Evolutionary conservation across 805 yeast genomes (phyloP), one percentile per base, ranked within the genome.

Genomic region (Wickerhamomyces tratensis): DNA sequence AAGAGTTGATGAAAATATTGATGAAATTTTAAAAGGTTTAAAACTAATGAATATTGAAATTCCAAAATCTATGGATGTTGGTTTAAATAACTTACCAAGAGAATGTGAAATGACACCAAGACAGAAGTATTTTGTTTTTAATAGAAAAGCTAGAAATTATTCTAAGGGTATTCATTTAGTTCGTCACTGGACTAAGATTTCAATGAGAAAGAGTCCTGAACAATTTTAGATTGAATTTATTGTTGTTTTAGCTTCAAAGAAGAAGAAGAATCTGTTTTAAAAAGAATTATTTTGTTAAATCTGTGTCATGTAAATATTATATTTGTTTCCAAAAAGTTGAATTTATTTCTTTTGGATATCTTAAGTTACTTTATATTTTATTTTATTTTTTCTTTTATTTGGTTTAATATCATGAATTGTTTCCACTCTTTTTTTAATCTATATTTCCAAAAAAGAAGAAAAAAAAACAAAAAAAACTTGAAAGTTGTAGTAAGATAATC

Each of bases 101-200:
- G 96, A 88, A 56, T 50, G 61, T 33, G 87, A 88, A 46, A 89
- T 91, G 97, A 56, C 63, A 1, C 71, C 95, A 7, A 69, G 64
- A 49, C 95, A 93, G 65, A 91, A 91, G 63, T 93, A 93, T 65
- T 80, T 95, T 38, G 82, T 87, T 2, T 91, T 85, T 66, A 79
- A 77, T 64, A 82, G 76, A 62, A 78, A 78, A 53, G 74, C 80
- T 12, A 77, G 72, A 54, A 81, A 80, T 20, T 93, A 91, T 65
- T 78, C 98, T 68, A 91, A 88, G 66, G 80, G 89, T 49, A 78
- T 86, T 26, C 98, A 91, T 57, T 66, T 79, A 61, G 84, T 82
- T 37, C 96, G 96, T 20, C 86, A 88, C 59, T 88, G 96, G 95
- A 88, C 97, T 42, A 87, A 82, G 67, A 60, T 77, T 48, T 77